A percentile compares a stretch with the other conserved stretches of the same genome.
phyloP scores from a whole-genome alignment of 176 grass and related monocot genomes.

The Carex pumila region DNA sequence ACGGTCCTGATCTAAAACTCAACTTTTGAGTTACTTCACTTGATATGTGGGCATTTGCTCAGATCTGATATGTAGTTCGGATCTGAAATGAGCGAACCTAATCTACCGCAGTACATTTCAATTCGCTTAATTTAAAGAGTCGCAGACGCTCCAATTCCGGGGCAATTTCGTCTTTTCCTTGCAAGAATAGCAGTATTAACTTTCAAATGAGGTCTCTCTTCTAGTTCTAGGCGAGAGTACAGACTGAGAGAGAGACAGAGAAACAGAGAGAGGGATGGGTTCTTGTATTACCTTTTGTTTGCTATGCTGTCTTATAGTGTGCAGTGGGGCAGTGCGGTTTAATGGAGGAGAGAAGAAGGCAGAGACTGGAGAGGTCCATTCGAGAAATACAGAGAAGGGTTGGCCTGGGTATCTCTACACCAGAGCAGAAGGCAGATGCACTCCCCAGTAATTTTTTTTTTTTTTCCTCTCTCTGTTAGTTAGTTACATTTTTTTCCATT shows the following conservation, averaged over 20 bases:
- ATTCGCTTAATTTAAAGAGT: background rate
- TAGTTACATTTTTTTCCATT: background rate
- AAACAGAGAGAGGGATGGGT: slow-evolving; percentile 31
- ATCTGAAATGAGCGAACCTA: background rate
- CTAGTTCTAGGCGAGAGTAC: background rate
- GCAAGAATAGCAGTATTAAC: background rate
- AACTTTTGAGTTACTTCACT: too few relatives aligned
- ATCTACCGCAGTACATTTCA: background rate
- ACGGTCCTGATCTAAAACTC: too few relatives aligned
- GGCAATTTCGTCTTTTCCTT: background rate
- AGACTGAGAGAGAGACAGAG: background rate
- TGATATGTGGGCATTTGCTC: too few relatives aligned
- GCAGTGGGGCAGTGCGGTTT: slow-evolving; percentile 15
- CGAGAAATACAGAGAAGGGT: background rate
- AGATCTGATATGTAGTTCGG: background rate
- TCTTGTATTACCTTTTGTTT: slow-evolving; percentile 20
- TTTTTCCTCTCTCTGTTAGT: background rate
- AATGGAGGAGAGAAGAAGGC: slow-evolving; percentile 26
- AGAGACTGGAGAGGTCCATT: slow-evolving; percentile 18
- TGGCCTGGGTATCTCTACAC: slow-evolving; percentile 94
- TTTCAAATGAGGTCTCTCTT: slow-evolving; percentile 58
- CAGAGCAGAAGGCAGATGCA: slow-evolving; percentile 71
- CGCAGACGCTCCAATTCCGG: background rate
- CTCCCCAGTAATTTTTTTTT: slow-evolving; percentile 57
- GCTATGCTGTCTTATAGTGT: slow-evolving; percentile 20